Conservation (phyloP, 2,329 filamentous ascomycete species). For the Phaeosphaeria sp. region DNA sequence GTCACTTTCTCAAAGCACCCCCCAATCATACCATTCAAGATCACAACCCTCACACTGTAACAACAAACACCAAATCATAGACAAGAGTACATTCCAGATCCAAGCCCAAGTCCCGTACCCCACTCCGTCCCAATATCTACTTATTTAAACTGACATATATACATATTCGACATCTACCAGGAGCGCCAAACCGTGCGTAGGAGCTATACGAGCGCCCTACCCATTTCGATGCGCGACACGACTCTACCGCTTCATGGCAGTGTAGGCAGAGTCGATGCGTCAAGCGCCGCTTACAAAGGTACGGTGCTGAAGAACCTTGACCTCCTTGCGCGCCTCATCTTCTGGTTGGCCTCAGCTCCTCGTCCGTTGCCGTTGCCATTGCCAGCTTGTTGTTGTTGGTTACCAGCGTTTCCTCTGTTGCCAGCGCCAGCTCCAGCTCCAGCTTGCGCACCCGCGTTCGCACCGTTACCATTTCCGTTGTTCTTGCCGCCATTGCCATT, state of each 20-base stretch:
- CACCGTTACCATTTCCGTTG: not conserved
- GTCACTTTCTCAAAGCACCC: too few relatives aligned
- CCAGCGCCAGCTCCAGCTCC: not conserved
- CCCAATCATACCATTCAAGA: too few relatives aligned
- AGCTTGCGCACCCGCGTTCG: not conserved
- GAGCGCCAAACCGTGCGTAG: too few relatives aligned
- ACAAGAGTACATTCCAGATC: not conserved
- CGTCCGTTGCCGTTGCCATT: conserved; percentile 6
- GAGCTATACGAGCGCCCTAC: too few relatives aligned
- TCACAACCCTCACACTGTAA: too few relatives aligned
- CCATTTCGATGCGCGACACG: too few relatives aligned
- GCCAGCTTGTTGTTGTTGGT: not conserved
- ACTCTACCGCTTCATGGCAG: too few relatives aligned
- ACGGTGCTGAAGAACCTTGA: not conserved
- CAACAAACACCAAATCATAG: too few relatives aligned
- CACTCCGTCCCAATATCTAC: too few relatives aligned
- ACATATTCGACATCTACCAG: not conserved
- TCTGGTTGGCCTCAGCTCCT: not conserved
- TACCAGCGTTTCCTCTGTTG: not conserved
- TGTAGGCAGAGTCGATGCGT: too few relatives aligned
- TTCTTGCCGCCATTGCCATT: conserved; percentile 12
- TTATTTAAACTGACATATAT: not conserved
- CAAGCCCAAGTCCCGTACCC: not conserved
- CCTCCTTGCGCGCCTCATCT: not conserved
- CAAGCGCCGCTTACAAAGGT: not conserved